Evolutionary conservation across 257 asterid species (phyloP).

Genomic region (Lycium barbarum): DNA sequence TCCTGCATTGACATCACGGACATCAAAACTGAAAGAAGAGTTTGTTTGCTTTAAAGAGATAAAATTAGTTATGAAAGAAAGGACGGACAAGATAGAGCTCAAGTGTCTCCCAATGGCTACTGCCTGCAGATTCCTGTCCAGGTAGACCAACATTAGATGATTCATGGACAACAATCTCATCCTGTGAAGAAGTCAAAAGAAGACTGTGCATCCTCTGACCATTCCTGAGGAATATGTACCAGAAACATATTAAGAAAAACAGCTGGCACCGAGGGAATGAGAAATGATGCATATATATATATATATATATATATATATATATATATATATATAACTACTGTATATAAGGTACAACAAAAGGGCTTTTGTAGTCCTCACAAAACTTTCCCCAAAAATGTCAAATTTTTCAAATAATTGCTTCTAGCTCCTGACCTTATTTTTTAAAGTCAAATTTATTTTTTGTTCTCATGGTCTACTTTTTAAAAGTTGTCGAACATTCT

Average conservation of each 20-base stretch:
- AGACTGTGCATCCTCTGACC: conserved; percentile 62
- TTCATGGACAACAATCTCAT: conserved; percentile 50
- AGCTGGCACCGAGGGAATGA: neutral
- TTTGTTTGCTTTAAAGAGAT: neutral
- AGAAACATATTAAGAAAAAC: conserved; percentile 28
- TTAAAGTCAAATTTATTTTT: no score
- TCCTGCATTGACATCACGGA: conserved; percentile 57
- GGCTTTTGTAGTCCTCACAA: no score
- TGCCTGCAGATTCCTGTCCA: conserved; percentile 55
- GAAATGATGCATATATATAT: neutral
- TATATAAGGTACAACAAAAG: no score
- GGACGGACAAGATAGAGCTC: conserved; percentile 87
- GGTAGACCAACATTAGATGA: conserved; percentile 56
- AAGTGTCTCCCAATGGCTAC: conserved; percentile 88
- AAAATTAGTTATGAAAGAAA: neutral
- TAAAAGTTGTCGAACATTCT: no score
- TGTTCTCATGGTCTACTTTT: no score
- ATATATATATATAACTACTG: no score
- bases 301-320: no score
- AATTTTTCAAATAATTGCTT: no score
- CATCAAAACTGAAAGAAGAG: conserved; percentile 17
- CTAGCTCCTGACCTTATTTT: no score
- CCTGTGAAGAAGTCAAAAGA: conserved; percentile 78
- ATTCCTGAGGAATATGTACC: conserved; percentile 58
- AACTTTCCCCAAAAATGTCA: no score